A percentile compares a stretch with the other conserved stretches of the same genome.
Conservation (phyloP, 2,329 filamentous ascomycete species). For the Purpureocillium lavendulum region DNA sequence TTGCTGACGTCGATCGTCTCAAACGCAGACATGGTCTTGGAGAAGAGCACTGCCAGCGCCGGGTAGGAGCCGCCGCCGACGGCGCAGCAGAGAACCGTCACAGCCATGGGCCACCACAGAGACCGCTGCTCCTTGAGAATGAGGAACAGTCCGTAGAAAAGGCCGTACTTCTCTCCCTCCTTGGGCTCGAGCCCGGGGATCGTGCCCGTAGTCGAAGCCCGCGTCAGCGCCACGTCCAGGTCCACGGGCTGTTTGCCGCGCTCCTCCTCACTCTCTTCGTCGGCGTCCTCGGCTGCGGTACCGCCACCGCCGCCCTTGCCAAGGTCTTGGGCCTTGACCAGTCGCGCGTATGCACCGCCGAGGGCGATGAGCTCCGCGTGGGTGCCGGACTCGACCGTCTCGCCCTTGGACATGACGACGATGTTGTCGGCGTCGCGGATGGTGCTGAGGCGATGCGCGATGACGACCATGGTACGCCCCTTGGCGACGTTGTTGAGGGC, state of each 20-base stretch:
- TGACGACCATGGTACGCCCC: constrained; percentile 56
- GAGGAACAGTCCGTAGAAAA: constrained; percentile 19
- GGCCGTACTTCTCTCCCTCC: constrained; percentile 11
- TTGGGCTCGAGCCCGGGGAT: constrained; percentile 4
- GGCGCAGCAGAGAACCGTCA: constrained; percentile 14
- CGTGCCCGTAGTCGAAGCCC: constrained; percentile 13
- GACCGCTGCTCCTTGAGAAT: constrained; percentile 20
- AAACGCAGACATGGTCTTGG: constrained; percentile 30
- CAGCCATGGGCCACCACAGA: constrained; percentile 14
- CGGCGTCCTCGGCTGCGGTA: constrained; percentile 7
- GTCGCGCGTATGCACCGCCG: constrained; percentile 38
- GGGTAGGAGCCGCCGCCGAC: constrained; percentile 28
- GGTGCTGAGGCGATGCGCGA: constrained; percentile 53
- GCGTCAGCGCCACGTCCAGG: constrained; percentile 13
- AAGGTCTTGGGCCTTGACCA: constrained; percentile 39
- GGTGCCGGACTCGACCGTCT: constrained; percentile 52
- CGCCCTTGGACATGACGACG: constrained; percentile 52
- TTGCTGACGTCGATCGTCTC: constrained; percentile 18
- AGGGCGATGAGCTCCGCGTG: constrained; percentile 47
- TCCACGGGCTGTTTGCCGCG: constrained; percentile 19
- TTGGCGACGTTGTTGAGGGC: constrained; percentile 45
- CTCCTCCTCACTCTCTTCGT: constrained; percentile 23
- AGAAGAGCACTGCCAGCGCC: constrained; percentile 29
- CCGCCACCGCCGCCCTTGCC: constrained; percentile 8
- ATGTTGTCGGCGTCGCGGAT: constrained; percentile 57